Conservation (phyloP, 2,329 filamentous ascomycete genomes). For the Arthrobotrys entomopaga region DNA sequence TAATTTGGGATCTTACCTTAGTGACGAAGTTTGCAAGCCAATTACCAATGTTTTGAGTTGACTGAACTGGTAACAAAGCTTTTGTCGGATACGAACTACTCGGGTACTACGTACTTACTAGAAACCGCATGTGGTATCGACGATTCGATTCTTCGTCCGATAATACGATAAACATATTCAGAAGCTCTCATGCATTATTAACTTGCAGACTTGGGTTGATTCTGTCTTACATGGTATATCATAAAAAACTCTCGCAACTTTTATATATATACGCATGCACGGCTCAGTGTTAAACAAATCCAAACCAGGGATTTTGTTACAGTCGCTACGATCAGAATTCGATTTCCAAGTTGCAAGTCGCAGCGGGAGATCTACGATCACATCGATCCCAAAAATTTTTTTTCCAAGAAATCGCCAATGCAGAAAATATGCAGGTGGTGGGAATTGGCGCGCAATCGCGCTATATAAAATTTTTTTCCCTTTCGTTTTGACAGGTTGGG, state of each 20-base stretch:
- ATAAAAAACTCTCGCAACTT: too few relatives aligned
- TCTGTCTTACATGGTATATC: background rate
- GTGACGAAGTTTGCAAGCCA: background rate
- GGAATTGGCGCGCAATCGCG: slow-evolving; percentile 38
- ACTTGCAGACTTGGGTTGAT: slow-evolving; percentile 8
- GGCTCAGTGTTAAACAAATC: too few relatives aligned
- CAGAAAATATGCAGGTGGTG: slow-evolving; percentile 53
- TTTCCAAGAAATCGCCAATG: slow-evolving; percentile 53
- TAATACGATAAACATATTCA: slow-evolving; percentile 41
- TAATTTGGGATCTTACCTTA: background rate
- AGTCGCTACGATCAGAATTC: too few relatives aligned
- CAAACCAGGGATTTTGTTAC: too few relatives aligned
- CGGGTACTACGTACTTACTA: background rate
- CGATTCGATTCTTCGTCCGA: slow-evolving; percentile 31
- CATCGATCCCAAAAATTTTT: slow-evolving; percentile 52
- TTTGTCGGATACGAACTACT: background rate
- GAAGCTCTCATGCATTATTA: slow-evolving; percentile 21
- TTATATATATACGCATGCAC: too few relatives aligned
- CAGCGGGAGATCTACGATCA: slow-evolving; percentile 52
- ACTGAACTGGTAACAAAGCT: background rate
- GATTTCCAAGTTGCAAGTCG: background rate
- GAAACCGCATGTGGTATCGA: slow-evolving; percentile 11
- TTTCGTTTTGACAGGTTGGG: background rate
- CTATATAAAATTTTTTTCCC: too few relatives aligned
- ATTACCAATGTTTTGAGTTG: background rate